Base-by-base conservation (phyloP, 2,329 filamentous ascomycete species). In the Aplosporella prunicola region DNA sequence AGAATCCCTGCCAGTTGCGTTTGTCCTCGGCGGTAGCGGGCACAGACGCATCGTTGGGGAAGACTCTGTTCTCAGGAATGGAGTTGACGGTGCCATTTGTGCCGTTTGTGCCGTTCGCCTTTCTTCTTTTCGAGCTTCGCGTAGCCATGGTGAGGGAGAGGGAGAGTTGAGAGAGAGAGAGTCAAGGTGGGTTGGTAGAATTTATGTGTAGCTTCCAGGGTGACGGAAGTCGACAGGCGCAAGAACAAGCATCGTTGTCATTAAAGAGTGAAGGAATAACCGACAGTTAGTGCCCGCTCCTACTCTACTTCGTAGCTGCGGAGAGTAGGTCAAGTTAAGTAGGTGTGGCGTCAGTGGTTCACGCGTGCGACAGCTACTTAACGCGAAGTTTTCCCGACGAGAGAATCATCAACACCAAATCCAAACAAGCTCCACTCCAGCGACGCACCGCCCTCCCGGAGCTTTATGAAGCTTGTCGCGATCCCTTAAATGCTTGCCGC, bases 1-100 rank as follows among this genome's bases (percentile, higher is more conserved):
- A 73, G 77, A 82, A 89, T 16, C 81, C 80, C 33, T 74, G 68
- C 76, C 80, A 87, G 1, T 44, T 56, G 20, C 51, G 46, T 44
- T 62, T 68, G 35, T 68, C 62, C 16, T 56, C 39, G 4, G 34
- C 32, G 9, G 53, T 61, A 8, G 58, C 57, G 24, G 57, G 45
- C 10, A 31, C 32, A 11, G 27, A 40, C 4, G 32, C 32, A 31
- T 40, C 32, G 14, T 30, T 40, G 5, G 38, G 38, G 14, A 40
- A 40, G 5, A 35, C 20, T 22, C 38, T 26, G 26, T 35, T 27
- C 14, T 31, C 30, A 18, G 30, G 30, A 5, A 16, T 20, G 7
- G 32, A 32, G n/a, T 35, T 25, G 5, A 25, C 25, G 22, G 31
- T 32, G 9, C 16, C 20, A 16, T 6, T 10, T 13, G 13, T 29